Percentiles rank a stretch among this genome's conserved stretches.
phyloP scores from a whole-genome alignment of 208 protist genomes.

The Crithidia sp. region DNA sequence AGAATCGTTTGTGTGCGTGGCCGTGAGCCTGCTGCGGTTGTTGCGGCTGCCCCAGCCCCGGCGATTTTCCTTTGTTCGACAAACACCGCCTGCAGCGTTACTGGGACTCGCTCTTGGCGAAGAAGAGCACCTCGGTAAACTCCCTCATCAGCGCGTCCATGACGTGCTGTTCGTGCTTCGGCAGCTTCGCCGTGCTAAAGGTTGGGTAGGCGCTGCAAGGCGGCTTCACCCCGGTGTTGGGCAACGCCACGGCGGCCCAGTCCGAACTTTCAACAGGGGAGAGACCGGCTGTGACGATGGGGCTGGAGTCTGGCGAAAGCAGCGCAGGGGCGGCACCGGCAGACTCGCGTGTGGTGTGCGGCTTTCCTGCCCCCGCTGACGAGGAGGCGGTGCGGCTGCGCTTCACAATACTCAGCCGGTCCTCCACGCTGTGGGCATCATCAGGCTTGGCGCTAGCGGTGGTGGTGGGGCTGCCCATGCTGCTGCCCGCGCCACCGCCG shows the following conservation, averaged over 20 bases:
- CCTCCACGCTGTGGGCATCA: conserved; percentile 59
- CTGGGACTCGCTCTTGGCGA: conserved; percentile 25
- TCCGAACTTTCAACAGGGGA: not conserved
- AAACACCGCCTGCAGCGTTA: not conserved
- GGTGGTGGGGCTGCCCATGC: conserved; percentile 6
- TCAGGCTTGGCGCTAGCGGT: conserved; percentile 1
- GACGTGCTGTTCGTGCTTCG: conserved; percentile 78
- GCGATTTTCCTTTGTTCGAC: too few relatives aligned
- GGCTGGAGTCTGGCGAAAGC: conserved; percentile 2
- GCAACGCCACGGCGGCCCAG: not conserved
- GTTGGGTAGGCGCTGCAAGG: conserved; percentile 73
- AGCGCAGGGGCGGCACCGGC: conserved; percentile 1
- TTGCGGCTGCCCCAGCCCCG: too few relatives aligned
- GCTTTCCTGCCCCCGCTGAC: not conserved
- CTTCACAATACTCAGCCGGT: conserved; percentile 80
- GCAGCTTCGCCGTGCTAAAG: conserved; percentile 49
- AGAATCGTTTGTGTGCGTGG: too few relatives aligned
- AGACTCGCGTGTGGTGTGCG: not conserved
- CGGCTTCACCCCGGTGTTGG: conserved; percentile 24
- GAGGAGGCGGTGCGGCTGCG: conserved; percentile 45
- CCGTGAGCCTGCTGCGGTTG: too few relatives aligned
- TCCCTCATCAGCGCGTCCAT: conserved; percentile 75
- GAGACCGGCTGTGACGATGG: not conserved
- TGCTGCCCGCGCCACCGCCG: not conserved
- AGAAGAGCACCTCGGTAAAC: conserved; percentile 69